phyloP scores from a whole-genome alignment of 306 rosid species.

The Bauhinia variegata region DNA sequence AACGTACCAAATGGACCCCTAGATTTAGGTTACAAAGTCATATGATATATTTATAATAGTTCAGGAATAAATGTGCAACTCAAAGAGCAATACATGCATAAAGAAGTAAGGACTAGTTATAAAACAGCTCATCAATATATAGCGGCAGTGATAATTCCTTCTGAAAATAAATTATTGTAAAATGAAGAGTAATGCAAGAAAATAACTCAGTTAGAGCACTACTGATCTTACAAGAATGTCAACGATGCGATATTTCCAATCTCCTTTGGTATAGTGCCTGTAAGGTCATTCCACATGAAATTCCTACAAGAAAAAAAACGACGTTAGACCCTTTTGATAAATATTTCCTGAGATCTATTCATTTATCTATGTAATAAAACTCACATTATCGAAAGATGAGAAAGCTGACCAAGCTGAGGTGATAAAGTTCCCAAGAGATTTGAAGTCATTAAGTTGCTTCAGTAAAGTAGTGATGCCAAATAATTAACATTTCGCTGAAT shows the following conservation, averaged over 20 bases:
- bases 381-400: conserved; percentile 66
- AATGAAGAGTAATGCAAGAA: conserved; percentile 14
- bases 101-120: conserved; percentile 1
- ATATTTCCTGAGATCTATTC: conserved; percentile 17
- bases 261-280: conserved; percentile 78
- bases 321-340: conserved; percentile 34
- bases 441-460: conserved; percentile 63
- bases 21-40: background rate
- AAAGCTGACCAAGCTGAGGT: conserved; percentile 74
- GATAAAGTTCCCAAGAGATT: conserved; percentile 73
- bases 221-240: conserved; percentile 73
- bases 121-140: too few species aligned
- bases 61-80: conserved; percentile 22
- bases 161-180: conserved; percentile 27
- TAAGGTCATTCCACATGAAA: conserved; percentile 89
- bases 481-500: conserved; percentile 14
- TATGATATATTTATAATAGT: conserved; percentile 15
- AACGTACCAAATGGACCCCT: too few species aligned
- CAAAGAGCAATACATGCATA: background rate
- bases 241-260: conserved; percentile 64
- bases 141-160: conserved; percentile 23
- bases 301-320: conserved; percentile 54
- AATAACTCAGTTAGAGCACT: conserved; percentile 5
- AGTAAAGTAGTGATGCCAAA: conserved; percentile 36
- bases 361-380: conserved; percentile 39